Conservation (phyloP, 306 rosid genomes). For the Rosa persica region DNA sequence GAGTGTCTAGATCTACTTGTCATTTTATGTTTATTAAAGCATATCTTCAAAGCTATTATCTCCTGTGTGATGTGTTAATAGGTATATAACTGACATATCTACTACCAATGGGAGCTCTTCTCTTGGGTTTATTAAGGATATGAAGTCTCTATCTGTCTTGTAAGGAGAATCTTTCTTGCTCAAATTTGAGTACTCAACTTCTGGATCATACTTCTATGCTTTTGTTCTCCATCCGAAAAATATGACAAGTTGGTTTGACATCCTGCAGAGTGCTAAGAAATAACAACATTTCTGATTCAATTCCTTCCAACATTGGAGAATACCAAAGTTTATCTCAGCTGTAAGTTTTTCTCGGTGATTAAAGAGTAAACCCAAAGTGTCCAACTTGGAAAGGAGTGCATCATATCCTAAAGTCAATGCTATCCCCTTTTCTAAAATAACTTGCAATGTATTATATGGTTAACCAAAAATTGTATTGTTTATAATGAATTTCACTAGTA, state of each 20-base stretch:
- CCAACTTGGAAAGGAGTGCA: not conserved
- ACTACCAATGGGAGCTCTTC: slow-evolving; percentile 78
- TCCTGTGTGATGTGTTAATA: slow-evolving; percentile 30
- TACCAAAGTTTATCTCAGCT: slow-evolving; percentile 40
- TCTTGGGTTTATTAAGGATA: slow-evolving; percentile 52
- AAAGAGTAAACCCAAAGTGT: not conserved
- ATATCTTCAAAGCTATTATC: slow-evolving; percentile 27
- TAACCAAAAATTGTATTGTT: not conserved
- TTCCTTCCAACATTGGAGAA: slow-evolving; percentile 69
- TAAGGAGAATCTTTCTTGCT: slow-evolving; percentile 36
- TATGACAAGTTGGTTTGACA: slow-evolving; percentile 17
- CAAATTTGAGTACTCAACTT: not conserved
- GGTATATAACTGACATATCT: slow-evolving; percentile 60
- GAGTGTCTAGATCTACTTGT: slow-evolving; percentile 36
- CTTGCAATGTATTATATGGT: too few relatives aligned
- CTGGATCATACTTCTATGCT: not conserved
- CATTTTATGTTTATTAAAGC: not conserved
- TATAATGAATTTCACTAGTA: not conserved
- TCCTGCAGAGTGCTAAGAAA: slow-evolving; percentile 69
- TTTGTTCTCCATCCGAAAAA: slow-evolving; percentile 12
- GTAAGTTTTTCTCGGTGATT: slow-evolving; percentile 42
- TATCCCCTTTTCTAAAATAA: not conserved
- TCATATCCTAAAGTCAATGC: not conserved
- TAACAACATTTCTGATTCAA: slow-evolving; percentile 59
- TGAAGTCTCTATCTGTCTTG: slow-evolving; percentile 65